These are phyloP conservation scores for Vanderwaltozyma tropicalis DNA, from an alignment of 805 yeast species.

Conservation along the genomic window DNA sequence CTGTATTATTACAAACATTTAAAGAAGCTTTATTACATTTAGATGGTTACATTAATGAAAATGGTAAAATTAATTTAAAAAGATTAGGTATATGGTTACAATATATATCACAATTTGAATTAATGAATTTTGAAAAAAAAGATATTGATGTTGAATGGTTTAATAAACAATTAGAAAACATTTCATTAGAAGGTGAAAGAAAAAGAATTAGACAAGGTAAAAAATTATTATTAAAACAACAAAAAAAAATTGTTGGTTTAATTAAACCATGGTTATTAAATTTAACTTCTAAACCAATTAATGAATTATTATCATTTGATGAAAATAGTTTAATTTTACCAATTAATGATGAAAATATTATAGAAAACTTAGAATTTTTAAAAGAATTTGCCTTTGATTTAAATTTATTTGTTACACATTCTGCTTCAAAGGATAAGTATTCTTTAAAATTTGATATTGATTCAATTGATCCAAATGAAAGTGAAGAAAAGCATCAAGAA, in stretches of 20 bases:
- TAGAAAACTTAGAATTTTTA: constrained; percentile 46
- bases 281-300: background rate
- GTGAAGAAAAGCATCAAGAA: constrained; percentile 51
- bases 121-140: constrained; percentile 73
- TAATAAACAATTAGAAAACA: constrained; percentile 66
- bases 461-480: constrained; percentile 59
- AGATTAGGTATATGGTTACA: constrained; percentile 70
- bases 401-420: constrained; percentile 57
- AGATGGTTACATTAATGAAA: constrained; percentile 78
- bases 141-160: constrained; percentile 87
- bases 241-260: constrained; percentile 58
- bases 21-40: constrained; percentile 61
- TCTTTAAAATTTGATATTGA: constrained; percentile 59
- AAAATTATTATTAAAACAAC: constrained; percentile 54
- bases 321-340: constrained; percentile 3
- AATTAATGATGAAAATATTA: constrained; percentile 29
- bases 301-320: background rate
- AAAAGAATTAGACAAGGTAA: constrained; percentile 59
- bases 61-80: constrained; percentile 68
- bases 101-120: constrained; percentile 67
- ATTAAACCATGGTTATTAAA: constrained; percentile 37
- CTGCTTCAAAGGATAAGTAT: constrained; percentile 44
- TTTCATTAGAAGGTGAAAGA: constrained; percentile 61
- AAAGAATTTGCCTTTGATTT: constrained; percentile 55
- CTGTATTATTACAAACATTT: constrained; percentile 80